Percentiles rank a stretch among this genome's conserved stretches.
Conservation (phyloP, 352 stramenopile species). For the Lagenidium giganteum region DNA sequence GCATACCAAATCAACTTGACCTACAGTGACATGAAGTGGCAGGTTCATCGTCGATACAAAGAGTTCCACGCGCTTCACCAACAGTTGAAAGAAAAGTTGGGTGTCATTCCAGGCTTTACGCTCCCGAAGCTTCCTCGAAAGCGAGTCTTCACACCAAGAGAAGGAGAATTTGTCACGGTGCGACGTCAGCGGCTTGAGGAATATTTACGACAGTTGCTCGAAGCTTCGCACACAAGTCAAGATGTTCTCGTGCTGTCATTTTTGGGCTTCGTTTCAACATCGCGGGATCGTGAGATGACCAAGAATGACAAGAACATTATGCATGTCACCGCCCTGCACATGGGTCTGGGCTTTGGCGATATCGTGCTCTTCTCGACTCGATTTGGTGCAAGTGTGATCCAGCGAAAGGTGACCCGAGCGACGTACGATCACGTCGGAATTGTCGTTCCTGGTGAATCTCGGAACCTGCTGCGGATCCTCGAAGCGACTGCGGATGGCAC, state of each 20-base stretch:
- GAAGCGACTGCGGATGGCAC: slow-evolving; percentile 78
- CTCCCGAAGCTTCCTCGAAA: slow-evolving; percentile 55
- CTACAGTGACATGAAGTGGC: slow-evolving; percentile 70
- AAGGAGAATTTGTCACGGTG: slow-evolving; percentile 57
- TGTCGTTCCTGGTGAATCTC: slow-evolving; percentile 60
- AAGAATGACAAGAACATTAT: slow-evolving; percentile 60
- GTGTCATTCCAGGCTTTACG: slow-evolving; percentile 2
- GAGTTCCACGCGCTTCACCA: slow-evolving; percentile 50
- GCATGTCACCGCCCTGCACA: slow-evolving; percentile 69
- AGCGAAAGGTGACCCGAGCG: slow-evolving; percentile 75
- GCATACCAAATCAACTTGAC: slow-evolving; percentile 63
- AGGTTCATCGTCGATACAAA: slow-evolving; percentile 60
- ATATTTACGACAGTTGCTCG: slow-evolving; percentile 53
- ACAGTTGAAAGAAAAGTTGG: slow-evolving; percentile 70
- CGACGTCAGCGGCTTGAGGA: slow-evolving; percentile 59
- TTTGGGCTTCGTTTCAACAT: slow-evolving; percentile 64
- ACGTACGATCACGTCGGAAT: slow-evolving; percentile 83
- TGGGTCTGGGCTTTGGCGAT: slow-evolving; percentile 62
- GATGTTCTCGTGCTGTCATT: slow-evolving; percentile 77
- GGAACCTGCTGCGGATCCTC: slow-evolving; percentile 61
- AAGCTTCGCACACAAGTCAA: slow-evolving; percentile 33
- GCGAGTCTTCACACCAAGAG: slow-evolving; percentile 56
- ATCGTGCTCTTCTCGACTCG: slow-evolving; percentile 80
- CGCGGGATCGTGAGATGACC: slow-evolving; percentile 52
- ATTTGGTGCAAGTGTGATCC: slow-evolving; percentile 72